Conservation (phyloP, 148 eudicot species). For the Salicornia ramosissima region DNA sequence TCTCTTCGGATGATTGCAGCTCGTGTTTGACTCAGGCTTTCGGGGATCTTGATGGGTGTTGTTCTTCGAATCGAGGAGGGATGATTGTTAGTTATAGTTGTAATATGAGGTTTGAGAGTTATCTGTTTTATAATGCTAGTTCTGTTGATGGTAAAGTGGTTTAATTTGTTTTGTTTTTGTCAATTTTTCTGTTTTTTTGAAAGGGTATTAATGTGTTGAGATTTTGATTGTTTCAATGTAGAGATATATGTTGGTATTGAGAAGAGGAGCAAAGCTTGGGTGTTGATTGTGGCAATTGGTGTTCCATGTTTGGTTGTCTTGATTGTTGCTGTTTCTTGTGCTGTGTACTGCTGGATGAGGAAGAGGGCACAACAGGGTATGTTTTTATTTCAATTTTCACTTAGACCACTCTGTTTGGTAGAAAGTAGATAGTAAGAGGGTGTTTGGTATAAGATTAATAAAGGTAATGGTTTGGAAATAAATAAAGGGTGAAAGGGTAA, state of each 20-base stretch:
- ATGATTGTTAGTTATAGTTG: constrained; percentile 23
- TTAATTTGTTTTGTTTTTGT: neutral
- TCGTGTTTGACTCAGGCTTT: constrained; percentile 16
- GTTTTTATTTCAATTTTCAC: neutral
- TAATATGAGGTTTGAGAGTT: constrained; percentile 22
- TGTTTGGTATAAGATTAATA: too few relatives aligned
- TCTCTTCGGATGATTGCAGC: constrained; percentile 17
- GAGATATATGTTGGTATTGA: neutral
- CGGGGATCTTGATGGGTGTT: constrained; percentile 27
- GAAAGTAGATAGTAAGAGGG: too few relatives aligned
- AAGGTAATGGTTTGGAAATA: too few relatives aligned
- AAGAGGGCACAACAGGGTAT: constrained; percentile 14
- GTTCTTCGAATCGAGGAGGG: constrained; percentile 18
- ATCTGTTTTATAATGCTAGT: constrained; percentile 18
- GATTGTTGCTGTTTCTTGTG: constrained; percentile 4
- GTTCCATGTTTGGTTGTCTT: neutral
- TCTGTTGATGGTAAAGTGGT: constrained; percentile 22
- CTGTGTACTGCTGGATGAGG: neutral
- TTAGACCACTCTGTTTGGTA: too few relatives aligned
- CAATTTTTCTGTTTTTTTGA: too few relatives aligned
- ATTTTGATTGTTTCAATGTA: neutral
- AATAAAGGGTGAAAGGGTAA: too few relatives aligned
- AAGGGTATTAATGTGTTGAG: too few relatives aligned
- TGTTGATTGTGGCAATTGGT: constrained; percentile 3
- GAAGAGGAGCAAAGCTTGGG: constrained; percentile 6